Base-by-base conservation (phyloP, 345 rosid genomes). In the Arabis alpina region DNA sequence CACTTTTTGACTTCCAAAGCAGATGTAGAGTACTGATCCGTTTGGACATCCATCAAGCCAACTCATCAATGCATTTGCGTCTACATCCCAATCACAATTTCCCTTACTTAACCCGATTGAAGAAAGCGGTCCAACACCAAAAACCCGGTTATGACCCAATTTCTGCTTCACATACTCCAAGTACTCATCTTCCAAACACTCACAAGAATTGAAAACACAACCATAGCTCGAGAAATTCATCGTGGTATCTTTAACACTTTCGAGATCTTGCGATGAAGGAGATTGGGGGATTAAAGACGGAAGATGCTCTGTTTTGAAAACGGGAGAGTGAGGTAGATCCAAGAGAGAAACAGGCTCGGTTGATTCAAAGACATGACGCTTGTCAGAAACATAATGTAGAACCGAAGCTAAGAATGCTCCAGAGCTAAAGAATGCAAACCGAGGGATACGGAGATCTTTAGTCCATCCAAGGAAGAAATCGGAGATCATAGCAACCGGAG, bases 381-480 rank as follows among this genome's bases (percentile, higher is more conserved):
- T 44, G 8, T 40, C 59, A 71, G 80, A 83, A 14, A 78, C 14
- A n/a, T 19, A 53, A 34, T 78, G 66, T 8, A 0, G 0, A 56
- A 86, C 60, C 9, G 76, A 15, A 28, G 75, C 63, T 15, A 83
- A 14, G 48, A 84, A 80, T 0, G 85, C 82, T 14, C 80, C 83
- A 14, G 79, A 50, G 5, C 76, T 51, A 66, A 70, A 84, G 68
- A 90, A 90, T 0, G 81, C 61, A 50, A 87, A 54, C 30, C 90
- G 70, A 3, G 85, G 87, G 11, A 90, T 55, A 19, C 63, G 62
- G 7, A 90, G 76, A 30, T 74, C 75, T 2, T 37, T 16, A n/a
- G 92, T 88, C 92, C 89, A 91, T 9, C 92, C 95, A 7, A 86
- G 83, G 75, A 91, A 91, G 82, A 85, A 86, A 52, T 87, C 95